Evolutionary conservation across 2,329 filamentous ascomycete genomes (phyloP).

Genomic region (Epicoccum sorghinum): DNA sequence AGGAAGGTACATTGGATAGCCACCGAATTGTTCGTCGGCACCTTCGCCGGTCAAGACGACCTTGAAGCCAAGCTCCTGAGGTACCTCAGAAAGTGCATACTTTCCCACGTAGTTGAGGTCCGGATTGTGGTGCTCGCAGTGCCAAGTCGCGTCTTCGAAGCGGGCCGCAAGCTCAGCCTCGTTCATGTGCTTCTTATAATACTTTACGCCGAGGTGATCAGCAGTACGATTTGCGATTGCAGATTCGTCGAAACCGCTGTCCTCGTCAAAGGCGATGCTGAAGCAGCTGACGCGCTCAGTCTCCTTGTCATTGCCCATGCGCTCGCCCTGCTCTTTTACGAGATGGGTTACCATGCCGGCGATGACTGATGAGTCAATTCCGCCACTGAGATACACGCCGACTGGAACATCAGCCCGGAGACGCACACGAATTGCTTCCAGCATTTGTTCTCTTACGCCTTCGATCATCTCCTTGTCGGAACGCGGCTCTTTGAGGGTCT

Average conservation of each 20-base stretch:
- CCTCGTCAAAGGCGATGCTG: conserved; percentile 58
- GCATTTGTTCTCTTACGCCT: conserved; percentile 56
- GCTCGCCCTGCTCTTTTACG: conserved; percentile 52
- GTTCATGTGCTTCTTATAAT: conserved; percentile 51
- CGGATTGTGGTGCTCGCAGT: conserved; percentile 53
- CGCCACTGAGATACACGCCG: conserved; percentile 63
- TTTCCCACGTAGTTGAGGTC: conserved; percentile 62
- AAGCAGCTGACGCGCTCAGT: conserved; percentile 53
- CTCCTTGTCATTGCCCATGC: conserved; percentile 52
- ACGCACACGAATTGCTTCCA: conserved; percentile 59
- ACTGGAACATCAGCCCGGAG: conserved; percentile 64
- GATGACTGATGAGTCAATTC: conserved; percentile 63
- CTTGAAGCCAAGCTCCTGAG: conserved; percentile 56
- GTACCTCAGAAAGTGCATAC: conserved; percentile 55
- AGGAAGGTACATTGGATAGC: conserved; percentile 55
- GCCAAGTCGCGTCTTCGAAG: conserved; percentile 55
- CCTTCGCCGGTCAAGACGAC: conserved; percentile 62
- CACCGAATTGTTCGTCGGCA: conserved; percentile 61
- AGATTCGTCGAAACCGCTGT: conserved; percentile 59
- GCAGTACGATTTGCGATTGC: conserved; percentile 55
- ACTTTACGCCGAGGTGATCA: conserved; percentile 54
- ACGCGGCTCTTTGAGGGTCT: conserved; percentile 50
- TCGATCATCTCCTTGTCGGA: conserved; percentile 58
- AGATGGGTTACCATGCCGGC: conserved; percentile 63
- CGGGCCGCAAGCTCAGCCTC: conserved; percentile 51